phyloP scores from a whole-genome alignment of 257 asterid genomes.

The Cinchona pubescens region DNA sequence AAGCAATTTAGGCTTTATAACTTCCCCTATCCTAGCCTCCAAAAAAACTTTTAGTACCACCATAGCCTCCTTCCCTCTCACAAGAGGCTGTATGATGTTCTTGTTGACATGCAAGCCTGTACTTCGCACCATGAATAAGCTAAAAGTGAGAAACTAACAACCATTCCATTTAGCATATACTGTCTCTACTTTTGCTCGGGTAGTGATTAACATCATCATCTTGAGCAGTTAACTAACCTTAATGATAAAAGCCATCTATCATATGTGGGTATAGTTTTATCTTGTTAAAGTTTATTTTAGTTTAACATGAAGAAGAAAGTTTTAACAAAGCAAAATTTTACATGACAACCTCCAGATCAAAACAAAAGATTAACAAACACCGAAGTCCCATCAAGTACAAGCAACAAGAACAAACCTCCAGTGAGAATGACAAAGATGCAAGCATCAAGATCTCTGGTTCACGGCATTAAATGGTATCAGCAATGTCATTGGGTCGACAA shows the following conservation, averaged over 20 bases:
- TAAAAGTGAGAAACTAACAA: neutral
- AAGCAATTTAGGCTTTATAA: neutral
- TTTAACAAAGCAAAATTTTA: neutral
- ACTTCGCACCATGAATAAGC: neutral
- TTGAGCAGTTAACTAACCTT: too few species aligned
- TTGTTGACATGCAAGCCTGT: neutral
- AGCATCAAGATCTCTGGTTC: constrained; percentile 75
- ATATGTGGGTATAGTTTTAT: too few species aligned
- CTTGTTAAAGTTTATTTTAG: neutral
- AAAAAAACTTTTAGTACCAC: neutral
- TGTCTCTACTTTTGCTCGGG: neutral
- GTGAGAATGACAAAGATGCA: constrained; percentile 64
- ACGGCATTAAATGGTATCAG: constrained; percentile 41
- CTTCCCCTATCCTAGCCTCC: neutral
- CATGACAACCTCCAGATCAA: neutral
- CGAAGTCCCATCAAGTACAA: neutral
- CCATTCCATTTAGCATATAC: neutral
- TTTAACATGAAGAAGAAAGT: neutral
- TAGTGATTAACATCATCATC: too few species aligned
- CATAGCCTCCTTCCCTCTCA: too few species aligned
- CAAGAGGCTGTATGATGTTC: too few species aligned
- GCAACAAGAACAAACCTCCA: constrained; percentile 44
- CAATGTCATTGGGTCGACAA: constrained; percentile 53
- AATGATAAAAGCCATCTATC: too few species aligned
- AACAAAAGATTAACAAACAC: neutral